Evolutionary conservation across 331 rosid species (phyloP).

Genomic region (Ulmus americana): DNA sequence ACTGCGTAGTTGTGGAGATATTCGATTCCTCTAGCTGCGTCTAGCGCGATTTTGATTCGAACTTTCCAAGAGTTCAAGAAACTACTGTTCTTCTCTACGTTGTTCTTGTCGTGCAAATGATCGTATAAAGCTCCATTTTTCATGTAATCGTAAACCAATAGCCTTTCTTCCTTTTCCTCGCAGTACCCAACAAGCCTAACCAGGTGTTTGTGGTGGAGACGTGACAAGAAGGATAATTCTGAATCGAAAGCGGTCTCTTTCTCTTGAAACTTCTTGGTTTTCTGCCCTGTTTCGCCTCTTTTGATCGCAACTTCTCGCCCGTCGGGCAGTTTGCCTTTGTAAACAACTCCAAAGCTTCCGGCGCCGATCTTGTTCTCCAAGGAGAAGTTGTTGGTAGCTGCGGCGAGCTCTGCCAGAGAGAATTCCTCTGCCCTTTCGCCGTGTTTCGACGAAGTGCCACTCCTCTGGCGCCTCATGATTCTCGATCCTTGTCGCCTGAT

Average conservation of each 20-base stretch:
- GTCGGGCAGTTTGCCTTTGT: constrained; percentile 61
- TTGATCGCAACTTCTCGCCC: constrained; percentile 89
- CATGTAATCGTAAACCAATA: constrained; percentile 87
- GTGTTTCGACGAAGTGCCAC: constrained; percentile 86
- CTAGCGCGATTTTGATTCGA: constrained; percentile 85
- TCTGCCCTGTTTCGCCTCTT: constrained; percentile 54
- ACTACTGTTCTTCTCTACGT: constrained; percentile 50
- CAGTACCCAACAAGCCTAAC: constrained; percentile 89
- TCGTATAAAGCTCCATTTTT: constrained; percentile 86
- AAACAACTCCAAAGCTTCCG: constrained; percentile 92
- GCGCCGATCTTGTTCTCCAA: constrained; percentile 71
- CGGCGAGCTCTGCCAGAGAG: constrained; percentile 59
- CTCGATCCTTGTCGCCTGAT: constrained; percentile 71
- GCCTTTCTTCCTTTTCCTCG: constrained; percentile 81
- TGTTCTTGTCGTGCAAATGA: constrained; percentile 72
- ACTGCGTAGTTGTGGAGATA: constrained; percentile 92
- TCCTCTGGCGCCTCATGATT: constrained; percentile 85
- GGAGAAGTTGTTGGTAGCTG: constrained; percentile 60
- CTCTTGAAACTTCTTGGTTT: constrained; percentile 75
- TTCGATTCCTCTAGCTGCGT: constrained; percentile 88
- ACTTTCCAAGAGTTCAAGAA: constrained; percentile 69
- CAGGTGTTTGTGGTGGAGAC: constrained; percentile 87
- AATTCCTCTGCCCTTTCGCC: constrained; percentile 76
- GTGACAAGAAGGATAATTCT: constrained; percentile 78
- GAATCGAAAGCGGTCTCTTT: constrained; percentile 89